phyloP scores from a whole-genome alignment of 2,329 filamentous ascomycete genomes.

The Cordyceps sp. region DNA sequence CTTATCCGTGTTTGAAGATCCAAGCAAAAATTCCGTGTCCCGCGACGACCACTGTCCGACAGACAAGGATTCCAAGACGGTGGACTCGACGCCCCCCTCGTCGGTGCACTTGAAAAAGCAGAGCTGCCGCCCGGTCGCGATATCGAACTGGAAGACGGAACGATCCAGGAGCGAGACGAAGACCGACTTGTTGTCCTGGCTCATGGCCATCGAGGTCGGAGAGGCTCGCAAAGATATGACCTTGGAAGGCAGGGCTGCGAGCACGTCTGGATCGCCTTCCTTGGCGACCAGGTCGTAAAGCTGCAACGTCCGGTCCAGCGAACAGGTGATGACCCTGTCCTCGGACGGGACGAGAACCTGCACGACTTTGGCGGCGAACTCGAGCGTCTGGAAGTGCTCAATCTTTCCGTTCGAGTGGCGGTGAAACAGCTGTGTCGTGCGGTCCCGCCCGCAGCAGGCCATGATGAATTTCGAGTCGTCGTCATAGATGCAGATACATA shows the following conservation, averaged over 20 bases:
- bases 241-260: constrained; percentile 62
- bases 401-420: constrained; percentile 39
- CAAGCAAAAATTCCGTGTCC: constrained; percentile 53
- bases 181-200: constrained; percentile 40
- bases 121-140: constrained; percentile 51
- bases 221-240: constrained; percentile 74
- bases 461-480: constrained; percentile 46
- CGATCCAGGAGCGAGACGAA: constrained; percentile 45
- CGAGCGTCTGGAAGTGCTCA: constrained; percentile 77
- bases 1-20: constrained; percentile 90
- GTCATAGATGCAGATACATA: constrained; percentile 60
- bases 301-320: constrained; percentile 73
- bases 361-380: constrained; percentile 77
- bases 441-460: constrained; percentile 73
- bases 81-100: constrained; percentile 62
- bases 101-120: constrained; percentile 73
- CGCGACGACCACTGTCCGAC: constrained; percentile 38
- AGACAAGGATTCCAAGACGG: constrained; percentile 64
- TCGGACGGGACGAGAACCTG: constrained; percentile 58
- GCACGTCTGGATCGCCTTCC: constrained; percentile 42
- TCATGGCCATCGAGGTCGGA: constrained; percentile 67
- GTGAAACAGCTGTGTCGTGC: constrained; percentile 83
- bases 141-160: constrained; percentile 41
- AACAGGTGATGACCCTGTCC: constrained; percentile 68
- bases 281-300: constrained; percentile 62